These are phyloP conservation scores for Piloderma croceum DNA, from an alignment of 768 basidiomycete species.

Conservation along the genomic window DNA sequence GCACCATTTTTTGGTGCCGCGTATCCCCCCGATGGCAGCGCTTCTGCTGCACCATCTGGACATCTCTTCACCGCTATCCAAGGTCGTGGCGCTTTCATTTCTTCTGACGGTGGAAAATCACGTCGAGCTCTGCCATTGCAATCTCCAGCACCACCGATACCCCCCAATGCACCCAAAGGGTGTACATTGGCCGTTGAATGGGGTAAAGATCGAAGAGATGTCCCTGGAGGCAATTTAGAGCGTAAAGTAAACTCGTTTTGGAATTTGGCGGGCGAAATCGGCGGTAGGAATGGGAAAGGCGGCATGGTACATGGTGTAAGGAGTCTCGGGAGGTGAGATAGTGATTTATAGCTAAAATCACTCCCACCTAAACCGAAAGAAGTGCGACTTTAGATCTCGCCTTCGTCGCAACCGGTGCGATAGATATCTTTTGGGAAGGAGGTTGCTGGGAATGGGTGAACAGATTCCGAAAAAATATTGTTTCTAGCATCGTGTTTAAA, in stretches of 20 bases:
- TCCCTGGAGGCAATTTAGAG: constrained; percentile 16
- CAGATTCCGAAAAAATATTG: too few relatives aligned
- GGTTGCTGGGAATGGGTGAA: constrained; percentile 25
- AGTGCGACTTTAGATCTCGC: constrained; percentile 23
- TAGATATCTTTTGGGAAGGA: constrained; percentile 24
- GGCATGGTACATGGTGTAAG: constrained; percentile 23
- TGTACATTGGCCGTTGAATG: constrained; percentile 21
- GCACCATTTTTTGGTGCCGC: constrained; percentile 22
- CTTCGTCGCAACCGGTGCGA: constrained; percentile 21
- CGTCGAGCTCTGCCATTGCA: constrained; percentile 16
- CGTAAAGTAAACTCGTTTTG: constrained; percentile 20
- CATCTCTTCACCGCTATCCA: constrained; percentile 13
- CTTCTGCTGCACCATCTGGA: constrained; percentile 20
- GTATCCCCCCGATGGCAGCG: constrained; percentile 20
- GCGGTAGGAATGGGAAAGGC: constrained; percentile 18
- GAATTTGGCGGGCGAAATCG: constrained; percentile 22
- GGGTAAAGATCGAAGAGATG: constrained; percentile 21
- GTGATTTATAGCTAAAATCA: background rate
- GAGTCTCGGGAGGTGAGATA: constrained; percentile 17
- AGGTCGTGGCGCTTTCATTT: too few relatives aligned
- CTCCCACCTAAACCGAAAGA: background rate
- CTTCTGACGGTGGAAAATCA: too few relatives aligned
- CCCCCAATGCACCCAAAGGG: constrained; percentile 22
- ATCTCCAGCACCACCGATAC: constrained; percentile 19
- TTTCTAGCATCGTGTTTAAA: background rate